These are phyloP conservation scores for Zoysia japonica DNA, from an alignment of 176 grass and related monocot genomes.

Conservation along the genomic window DNA sequence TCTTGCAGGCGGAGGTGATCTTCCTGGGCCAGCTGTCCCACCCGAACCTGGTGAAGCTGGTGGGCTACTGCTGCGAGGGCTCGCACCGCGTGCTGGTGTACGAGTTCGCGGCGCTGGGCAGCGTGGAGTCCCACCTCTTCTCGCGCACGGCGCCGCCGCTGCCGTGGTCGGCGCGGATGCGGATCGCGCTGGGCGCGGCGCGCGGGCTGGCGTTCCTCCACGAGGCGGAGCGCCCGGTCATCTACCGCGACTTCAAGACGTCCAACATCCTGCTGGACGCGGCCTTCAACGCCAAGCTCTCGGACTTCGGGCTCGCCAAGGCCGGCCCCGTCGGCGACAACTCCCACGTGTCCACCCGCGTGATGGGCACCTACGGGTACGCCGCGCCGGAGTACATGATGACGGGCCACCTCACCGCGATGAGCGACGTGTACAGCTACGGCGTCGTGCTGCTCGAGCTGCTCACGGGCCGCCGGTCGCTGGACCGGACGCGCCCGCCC, in stretches of 20 bases:
- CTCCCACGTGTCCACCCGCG: slow-evolving; percentile 75
- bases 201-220: slow-evolving; percentile 81
- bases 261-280: slow-evolving; percentile 76
- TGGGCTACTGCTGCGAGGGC: slow-evolving; percentile 79
- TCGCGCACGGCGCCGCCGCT: slow-evolving; percentile 46
- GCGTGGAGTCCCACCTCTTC: slow-evolving; percentile 82
- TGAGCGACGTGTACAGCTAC: slow-evolving; percentile 92
- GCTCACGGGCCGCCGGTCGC: slow-evolving; percentile 57
- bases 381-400: slow-evolving; percentile 92
- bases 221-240: slow-evolving; percentile 61
- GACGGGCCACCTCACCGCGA: slow-evolving; percentile 83
- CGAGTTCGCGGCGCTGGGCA: slow-evolving; percentile 69
- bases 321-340: slow-evolving; percentile 72
- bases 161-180: slow-evolving; percentile 61
- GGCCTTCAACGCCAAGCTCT: slow-evolving; percentile 64
- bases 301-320: slow-evolving; percentile 89
- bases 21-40: slow-evolving; percentile 82
- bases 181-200: slow-evolving; percentile 65
- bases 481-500: slow-evolving; percentile 60
- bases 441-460: slow-evolving; percentile 89
- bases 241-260: slow-evolving; percentile 88
- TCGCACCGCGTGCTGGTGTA: slow-evolving; percentile 72
- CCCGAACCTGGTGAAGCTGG: slow-evolving; percentile 73
- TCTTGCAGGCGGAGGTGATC: slow-evolving; percentile 71
- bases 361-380: slow-evolving; percentile 93